Evolutionary conservation across 805 yeast genomes (phyloP), one percentile per base, ranked within the genome.

Genomic region (Yamadazyma insecticola): DNA sequence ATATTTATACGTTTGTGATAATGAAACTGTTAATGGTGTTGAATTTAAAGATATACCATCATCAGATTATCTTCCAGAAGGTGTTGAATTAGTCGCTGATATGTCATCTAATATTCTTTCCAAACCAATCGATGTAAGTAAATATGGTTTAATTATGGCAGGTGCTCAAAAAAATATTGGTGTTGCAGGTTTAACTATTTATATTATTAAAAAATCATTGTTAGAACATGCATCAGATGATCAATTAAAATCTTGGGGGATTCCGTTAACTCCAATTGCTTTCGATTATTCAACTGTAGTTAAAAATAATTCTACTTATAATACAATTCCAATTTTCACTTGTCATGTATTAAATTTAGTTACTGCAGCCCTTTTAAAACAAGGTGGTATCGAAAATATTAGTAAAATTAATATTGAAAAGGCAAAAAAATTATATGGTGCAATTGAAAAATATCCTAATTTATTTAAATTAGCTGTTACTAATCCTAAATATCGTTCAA

Each of bases 91-190:
- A 37, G 96, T 88, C 11, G 90, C 95, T 16, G 99, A 92, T 56
- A 78, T 90, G 81, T 89, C 97, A 2, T 89, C 97, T 27, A 87
- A 90, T 58, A 81, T 92, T 51, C 67, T 92, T 44, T 85, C 96
- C 14, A 80, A 83, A 44, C 64, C 73, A 43, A 57, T 92, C 29
- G 96, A 90, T 48, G 81, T 92, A 24, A 65, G 84, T 34, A 80
- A 85, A 57, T 90, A 76, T 52, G 97, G 96, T 30, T 65, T 88
- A 16, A 80, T 92, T 40, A 79, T 89, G 76, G 98, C 96, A 13
- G 99, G 99, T 41, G 99, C 97, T 16, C 99, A 92, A 63, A 92
- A 92, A 63, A 92, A 92, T 57, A 87, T 92, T 52, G 98, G 99
- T 33, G 67, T 92, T 51, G 97, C 99, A 7, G 98, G 99, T 22